Conservation (phyloP, 2,329 filamentous ascomycete genomes). For the Rhynchosporium agropyri region DNA sequence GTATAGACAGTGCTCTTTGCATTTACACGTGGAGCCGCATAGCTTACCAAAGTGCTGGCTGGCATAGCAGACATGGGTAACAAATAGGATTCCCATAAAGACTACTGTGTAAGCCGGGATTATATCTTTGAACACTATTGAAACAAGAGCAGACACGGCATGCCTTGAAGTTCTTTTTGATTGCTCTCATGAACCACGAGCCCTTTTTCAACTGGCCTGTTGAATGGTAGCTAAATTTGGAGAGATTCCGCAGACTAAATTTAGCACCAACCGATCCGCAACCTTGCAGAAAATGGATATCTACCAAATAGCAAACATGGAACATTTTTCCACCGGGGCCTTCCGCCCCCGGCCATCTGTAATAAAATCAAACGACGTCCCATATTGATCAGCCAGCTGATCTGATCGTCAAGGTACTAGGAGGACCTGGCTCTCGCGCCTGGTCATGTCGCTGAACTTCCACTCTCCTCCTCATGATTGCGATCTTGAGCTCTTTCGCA, state of each 20-base stretch:
- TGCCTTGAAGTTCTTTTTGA: neutral
- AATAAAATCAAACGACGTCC: conserved; percentile 2
- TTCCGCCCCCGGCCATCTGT: neutral
- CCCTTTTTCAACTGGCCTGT: neutral
- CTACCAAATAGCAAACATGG: conserved; percentile 8
- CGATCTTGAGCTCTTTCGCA: conserved; percentile 22
- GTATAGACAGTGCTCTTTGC: conserved; percentile 1
- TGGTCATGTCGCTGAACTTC: neutral
- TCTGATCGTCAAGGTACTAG: conserved; percentile 1
- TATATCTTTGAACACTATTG: neutral
- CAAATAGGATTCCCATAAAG: neutral
- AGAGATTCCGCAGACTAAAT: neutral
- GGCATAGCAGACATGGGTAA: conserved; percentile 5
- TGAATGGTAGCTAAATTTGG: conserved; percentile 1
- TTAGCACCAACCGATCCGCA: conserved; percentile 9
- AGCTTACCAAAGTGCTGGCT: neutral
- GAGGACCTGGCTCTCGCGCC: neutral
- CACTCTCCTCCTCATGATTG: conserved; percentile 13
- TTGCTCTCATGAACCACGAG: neutral
- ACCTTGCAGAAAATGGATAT: conserved; percentile 19
- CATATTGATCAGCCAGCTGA: conserved; percentile 9
- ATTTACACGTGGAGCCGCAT: conserved; percentile 10
- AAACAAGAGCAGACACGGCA: neutral
- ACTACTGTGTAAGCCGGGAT: neutral
- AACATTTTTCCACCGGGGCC: neutral